Evolutionary conservation across 2,329 filamentous ascomycete species (phyloP), one percentile per base, ranked within the genome.

Genomic region (Teratosphaeria destructans): DNA sequence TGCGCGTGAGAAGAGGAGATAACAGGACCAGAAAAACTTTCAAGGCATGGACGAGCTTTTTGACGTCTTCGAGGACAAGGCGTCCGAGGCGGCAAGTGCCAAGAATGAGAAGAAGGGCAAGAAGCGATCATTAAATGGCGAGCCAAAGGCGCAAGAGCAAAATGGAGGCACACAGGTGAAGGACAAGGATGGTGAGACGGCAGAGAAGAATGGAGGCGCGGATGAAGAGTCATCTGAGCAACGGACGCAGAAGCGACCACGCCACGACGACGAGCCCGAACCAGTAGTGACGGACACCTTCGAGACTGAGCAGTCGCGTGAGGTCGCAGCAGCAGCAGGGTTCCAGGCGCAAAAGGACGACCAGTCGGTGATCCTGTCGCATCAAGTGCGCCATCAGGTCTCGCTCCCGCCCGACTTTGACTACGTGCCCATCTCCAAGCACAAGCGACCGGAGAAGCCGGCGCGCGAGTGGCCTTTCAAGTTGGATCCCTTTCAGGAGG

Each of bases 341-440:
- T 80, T 79, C 62, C 85, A 81, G 71, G 80, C 76, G 62, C 79
- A 74, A 73, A 84, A 83, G 64, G 88, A 91, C 58, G 78, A 81
- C 32, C 79, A 85, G 54, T 84, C 87, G 5, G 84, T 99, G 32
- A 87, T 95, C 26, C 77, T 99, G 57, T 93, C 90, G 54, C 95
- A 99, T 78, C 96, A 99, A 78, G 95, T 99, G 68, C 92, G 95
- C 75, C 94, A 99, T 80, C 93, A 99, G 76, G 94, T 97, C 67
- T 90, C 94, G 12, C 81, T 99, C 23, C 94, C 94, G 2, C 92
- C 93, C 10, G 90, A 95, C 73, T 73, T 68, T 66, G 88, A 92
- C 71, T 74, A 74, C 58, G 82, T 95, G 19, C 93, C 93, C n/a
- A 89, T 99, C 57, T 95, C 91, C 26, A 83, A 95, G 75, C 94